Conservation (phyloP, 2,329 filamentous ascomycete genomes). For the Venturia aucupariae region DNA sequence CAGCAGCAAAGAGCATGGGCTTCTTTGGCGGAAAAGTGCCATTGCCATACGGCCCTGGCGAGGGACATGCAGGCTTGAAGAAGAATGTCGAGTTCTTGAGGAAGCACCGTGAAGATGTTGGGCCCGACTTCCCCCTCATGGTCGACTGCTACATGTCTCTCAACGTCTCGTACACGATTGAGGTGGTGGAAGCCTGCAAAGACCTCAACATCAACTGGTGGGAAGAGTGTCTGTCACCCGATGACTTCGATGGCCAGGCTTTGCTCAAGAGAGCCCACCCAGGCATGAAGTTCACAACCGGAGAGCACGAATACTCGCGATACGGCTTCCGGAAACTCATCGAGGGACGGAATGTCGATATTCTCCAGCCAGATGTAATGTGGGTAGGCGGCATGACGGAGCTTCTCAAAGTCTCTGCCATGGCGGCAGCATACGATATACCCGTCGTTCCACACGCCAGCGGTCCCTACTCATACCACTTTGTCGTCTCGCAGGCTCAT, state of each 20-base stretch:
- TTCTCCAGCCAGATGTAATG: slow-evolving; percentile 95
- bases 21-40: slow-evolving; percentile 90
- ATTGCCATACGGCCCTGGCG: slow-evolving; percentile 79
- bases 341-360: slow-evolving; percentile 84
- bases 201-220: slow-evolving; percentile 52
- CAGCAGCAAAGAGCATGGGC: slow-evolving; percentile 71
- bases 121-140: slow-evolving; percentile 84
- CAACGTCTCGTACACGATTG: slow-evolving; percentile 86
- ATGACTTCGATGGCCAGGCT: slow-evolving; percentile 85
- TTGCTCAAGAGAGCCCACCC: slow-evolving; percentile 87
- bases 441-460: slow-evolving; percentile 93
- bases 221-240: slow-evolving; percentile 83
- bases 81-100: slow-evolving; percentile 88
- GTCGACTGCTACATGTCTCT: slow-evolving; percentile 97
- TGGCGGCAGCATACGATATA: slow-evolving; percentile 88
- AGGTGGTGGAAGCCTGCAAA: slow-evolving; percentile 74
- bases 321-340: slow-evolving; percentile 94
- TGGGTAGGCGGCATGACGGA: slow-evolving; percentile 93
- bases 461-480: slow-evolving; percentile 92
- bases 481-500: slow-evolving; percentile 87
- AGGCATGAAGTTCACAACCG: slow-evolving; percentile 85
- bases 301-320: slow-evolving; percentile 89
- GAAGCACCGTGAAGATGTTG: slow-evolving; percentile 74
- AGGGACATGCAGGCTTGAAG: slow-evolving; percentile 68
- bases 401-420: slow-evolving; percentile 76